These are phyloP conservation scores for Vaccinium darrowii DNA, from an alignment of 148 eudicot species.

Conservation along the genomic window DNA sequence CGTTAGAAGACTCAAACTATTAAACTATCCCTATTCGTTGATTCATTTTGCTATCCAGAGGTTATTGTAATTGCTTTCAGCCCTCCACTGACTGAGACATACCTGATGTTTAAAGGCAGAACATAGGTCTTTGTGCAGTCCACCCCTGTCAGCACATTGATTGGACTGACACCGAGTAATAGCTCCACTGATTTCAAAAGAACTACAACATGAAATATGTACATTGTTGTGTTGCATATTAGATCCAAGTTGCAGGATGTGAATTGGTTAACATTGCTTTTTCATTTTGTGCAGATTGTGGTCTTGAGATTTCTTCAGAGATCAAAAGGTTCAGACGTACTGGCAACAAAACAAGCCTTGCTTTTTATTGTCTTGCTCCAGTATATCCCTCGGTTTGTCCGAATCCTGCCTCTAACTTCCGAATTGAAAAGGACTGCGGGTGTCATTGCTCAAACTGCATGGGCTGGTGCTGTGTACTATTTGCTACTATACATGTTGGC, in stretches of 20 bases:
- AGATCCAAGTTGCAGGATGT: conserved; percentile 10
- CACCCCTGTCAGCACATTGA: neutral
- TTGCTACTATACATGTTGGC: conserved; percentile 90
- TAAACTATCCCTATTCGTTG: neutral
- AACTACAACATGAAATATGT: neutral
- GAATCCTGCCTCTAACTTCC: conserved; percentile 76
- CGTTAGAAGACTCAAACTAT: neutral
- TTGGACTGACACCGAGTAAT: neutral
- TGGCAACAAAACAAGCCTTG: conserved; percentile 74
- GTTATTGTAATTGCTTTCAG: neutral
- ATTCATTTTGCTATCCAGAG: neutral
- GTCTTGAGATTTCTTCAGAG: conserved; percentile 73
- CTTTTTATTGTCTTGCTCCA: conserved; percentile 70
- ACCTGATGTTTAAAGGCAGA: neutral
- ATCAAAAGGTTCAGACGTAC: conserved; percentile 70
- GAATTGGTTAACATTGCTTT: neutral
- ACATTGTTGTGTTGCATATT: neutral
- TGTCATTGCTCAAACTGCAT: conserved; percentile 93
- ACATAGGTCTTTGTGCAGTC: neutral
- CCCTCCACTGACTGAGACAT: neutral
- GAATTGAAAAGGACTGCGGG: conserved; percentile 95
- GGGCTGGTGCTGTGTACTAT: conserved; percentile 98
- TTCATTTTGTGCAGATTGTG: conserved; percentile 60
- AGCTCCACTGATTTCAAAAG: neutral
- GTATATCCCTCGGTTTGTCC: conserved; percentile 70